Percentiles rank a stretch among this genome's conserved stretches.
Evolutionary conservation across 495 filamentous ascomycete genomes (phyloP).

Genomic region (Tuber umbilicatum): DNA sequence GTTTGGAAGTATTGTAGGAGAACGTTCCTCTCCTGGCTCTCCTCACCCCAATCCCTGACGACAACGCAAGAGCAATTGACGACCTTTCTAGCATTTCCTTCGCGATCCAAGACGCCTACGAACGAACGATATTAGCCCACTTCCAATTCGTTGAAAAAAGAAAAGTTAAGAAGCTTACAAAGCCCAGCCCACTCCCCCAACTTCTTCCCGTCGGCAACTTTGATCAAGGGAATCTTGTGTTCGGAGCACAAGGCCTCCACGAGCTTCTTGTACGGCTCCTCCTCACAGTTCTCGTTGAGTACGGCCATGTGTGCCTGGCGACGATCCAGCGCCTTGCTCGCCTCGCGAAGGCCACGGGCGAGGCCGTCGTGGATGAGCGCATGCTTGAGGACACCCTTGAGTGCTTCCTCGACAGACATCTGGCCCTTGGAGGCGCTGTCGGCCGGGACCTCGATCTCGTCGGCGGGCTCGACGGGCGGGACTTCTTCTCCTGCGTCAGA

Average conservation of each 20-base stretch:
- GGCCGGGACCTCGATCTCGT: conserved; percentile 87
- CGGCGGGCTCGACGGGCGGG: conserved; percentile 57
- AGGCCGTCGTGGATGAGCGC: conserved; percentile 99
- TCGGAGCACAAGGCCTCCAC: conserved; percentile 95
- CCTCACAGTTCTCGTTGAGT: conserved; percentile 96
- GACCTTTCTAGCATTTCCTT: conserved; percentile 98
- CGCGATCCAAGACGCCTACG: conserved; percentile 90
- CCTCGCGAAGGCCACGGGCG: conserved; percentile 94
- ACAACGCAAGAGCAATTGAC: conserved; percentile 99
- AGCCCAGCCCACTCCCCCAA: conserved; percentile 99
- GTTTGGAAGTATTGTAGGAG: conserved; percentile 99
- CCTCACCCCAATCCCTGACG: conserved; percentile 98
- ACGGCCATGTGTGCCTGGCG: conserved; percentile 99
- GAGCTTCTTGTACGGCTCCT: conserved; percentile 99
- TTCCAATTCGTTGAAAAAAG: conserved; percentile 14
- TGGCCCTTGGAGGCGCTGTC: conserved; percentile 73
- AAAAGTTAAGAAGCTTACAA: conserved; percentile 63
- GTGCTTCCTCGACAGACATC: conserved; percentile 95
- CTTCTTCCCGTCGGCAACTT: conserved; percentile 99
- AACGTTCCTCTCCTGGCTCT: conserved; percentile 93
- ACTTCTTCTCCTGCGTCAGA: conserved; percentile 44
- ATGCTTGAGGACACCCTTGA: conserved; percentile 95
- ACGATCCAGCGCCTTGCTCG: conserved; percentile 92
- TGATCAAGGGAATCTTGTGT: conserved; percentile 99
- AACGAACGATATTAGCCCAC: conserved; percentile 14